These are phyloP conservation scores for Pichia sp. DNA, from an alignment of 1,139 yeast genomes.

Conservation along the genomic window DNA sequence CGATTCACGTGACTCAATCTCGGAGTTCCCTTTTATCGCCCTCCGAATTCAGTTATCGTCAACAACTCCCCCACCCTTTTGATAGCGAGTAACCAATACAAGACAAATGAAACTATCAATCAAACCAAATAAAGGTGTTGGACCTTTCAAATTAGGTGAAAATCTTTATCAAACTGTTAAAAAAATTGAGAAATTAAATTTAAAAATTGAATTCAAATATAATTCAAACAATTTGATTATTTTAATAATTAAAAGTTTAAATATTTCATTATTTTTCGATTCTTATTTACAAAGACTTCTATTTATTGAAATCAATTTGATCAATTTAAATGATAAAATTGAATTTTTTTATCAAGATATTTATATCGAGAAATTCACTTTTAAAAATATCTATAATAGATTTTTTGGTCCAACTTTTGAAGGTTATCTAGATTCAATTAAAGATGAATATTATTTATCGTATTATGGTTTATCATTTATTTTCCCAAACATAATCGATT, in stretches of 20 bases:
- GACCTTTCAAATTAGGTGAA: background rate
- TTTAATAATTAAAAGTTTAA: constrained; percentile 18
- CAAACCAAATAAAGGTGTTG: constrained; percentile 8
- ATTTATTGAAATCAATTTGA: constrained; percentile 33
- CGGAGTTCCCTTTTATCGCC: too few relatives aligned
- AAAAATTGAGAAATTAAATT: constrained; percentile 7
- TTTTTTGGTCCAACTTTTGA: constrained; percentile 61
- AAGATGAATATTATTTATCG: constrained; percentile 34
- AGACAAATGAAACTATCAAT: constrained; percentile 3
- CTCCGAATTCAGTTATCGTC: too few relatives aligned
- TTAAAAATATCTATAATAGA: constrained; percentile 45
- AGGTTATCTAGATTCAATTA: constrained; percentile 28
- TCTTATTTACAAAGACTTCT: constrained; percentile 35
- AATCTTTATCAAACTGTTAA: background rate
- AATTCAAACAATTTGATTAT: constrained; percentile 1
- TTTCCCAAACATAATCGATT: constrained; percentile 27
- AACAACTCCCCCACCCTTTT: too few relatives aligned
- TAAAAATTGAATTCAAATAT: constrained; percentile 27
- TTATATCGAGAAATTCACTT: constrained; percentile 24
- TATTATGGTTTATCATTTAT: constrained; percentile 51
- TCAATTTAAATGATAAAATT: background rate
- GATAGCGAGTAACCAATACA: too few relatives aligned
- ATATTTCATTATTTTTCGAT: constrained; percentile 36
- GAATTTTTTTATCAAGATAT: constrained; percentile 17
- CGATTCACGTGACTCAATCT: too few relatives aligned